Evolutionary conservation across 495 filamentous ascomycete genomes (phyloP), one percentile per base, ranked within the genome.

Genomic region (Neurospora cerealis): DNA sequence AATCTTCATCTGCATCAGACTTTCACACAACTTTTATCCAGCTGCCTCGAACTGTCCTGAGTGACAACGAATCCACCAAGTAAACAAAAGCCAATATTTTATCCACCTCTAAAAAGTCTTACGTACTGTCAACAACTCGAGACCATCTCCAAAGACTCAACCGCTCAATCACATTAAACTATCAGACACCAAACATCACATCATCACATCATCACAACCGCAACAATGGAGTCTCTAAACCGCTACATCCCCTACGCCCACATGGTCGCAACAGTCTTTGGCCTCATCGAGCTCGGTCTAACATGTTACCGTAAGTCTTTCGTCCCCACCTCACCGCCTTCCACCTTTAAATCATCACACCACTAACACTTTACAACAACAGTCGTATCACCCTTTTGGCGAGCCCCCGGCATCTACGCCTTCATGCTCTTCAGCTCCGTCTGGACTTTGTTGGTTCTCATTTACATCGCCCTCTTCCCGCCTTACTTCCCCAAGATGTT

Each of bases 361-460:
- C 9, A 72, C 41, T 66, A 66, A 66, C 54, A 15, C 11, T 44
- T 2, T 32, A 6, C 5, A 42, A 42, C 15, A 42, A 42, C 42
- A 85, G 84, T 84, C 60, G 83, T 83, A 19, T 79, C 77, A 37
- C 72, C 72, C 69, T 79, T 73, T 44, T 66, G 69, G 42, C 71
- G 77, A 74, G 82, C 83, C 24, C 89, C 89, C 8, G 80, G 82
- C 69, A 74, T 80, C 72, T 80, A 92, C 76, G 88, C 89, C 81
- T 95, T 93, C 84, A 87, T 94, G 81, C 83, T 95, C 80, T 94
- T 94, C 85, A 83, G 85, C 78, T 83, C 89, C 72, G 85, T 93
- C 74, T 94, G 91, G 91, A 90, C 92, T 9, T 81, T 93, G 40
- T 86, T 95, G 62, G 87, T 89, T 0, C 82, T 93, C 28, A 81